Evolutionary conservation across 257 asterid species (phyloP).

Genomic region (Plantago major): DNA sequence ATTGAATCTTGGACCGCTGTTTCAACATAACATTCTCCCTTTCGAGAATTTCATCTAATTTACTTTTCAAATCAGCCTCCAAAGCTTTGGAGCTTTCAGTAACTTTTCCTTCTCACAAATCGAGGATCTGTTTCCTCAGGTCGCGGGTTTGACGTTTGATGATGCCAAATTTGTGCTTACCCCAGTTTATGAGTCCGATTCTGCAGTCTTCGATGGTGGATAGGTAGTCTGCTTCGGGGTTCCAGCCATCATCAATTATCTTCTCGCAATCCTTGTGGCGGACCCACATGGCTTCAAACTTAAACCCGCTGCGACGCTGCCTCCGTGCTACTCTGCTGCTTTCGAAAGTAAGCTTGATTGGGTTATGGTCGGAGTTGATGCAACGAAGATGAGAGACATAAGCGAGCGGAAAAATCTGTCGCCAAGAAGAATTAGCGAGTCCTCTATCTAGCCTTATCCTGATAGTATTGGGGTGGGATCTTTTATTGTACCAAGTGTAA

Average conservation of each 20-base stretch:
- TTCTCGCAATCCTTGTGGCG: neutral
- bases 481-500: too few relatives aligned
- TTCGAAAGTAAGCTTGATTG: neutral
- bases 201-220: neutral
- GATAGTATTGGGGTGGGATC: too few relatives aligned
- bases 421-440: neutral
- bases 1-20: neutral
- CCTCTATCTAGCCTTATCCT: neutral
- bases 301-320: too few relatives aligned
- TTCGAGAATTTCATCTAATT: neutral
- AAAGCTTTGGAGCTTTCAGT: too few relatives aligned
- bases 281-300: too few relatives aligned
- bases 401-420: neutral
- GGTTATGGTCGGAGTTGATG: neutral
- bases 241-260: neutral
- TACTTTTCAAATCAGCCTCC: neutral
- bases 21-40: neutral
- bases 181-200: neutral
- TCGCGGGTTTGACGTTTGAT: too few relatives aligned
- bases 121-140: neutral
- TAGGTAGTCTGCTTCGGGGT: neutral
- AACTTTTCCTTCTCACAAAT: neutral
- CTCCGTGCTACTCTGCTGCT: too few relatives aligned
- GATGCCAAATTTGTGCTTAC: too few relatives aligned
- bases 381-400: neutral